Conservation (phyloP, 192 early-diverging fungal genomes). For the Coemansia sp. region DNA sequence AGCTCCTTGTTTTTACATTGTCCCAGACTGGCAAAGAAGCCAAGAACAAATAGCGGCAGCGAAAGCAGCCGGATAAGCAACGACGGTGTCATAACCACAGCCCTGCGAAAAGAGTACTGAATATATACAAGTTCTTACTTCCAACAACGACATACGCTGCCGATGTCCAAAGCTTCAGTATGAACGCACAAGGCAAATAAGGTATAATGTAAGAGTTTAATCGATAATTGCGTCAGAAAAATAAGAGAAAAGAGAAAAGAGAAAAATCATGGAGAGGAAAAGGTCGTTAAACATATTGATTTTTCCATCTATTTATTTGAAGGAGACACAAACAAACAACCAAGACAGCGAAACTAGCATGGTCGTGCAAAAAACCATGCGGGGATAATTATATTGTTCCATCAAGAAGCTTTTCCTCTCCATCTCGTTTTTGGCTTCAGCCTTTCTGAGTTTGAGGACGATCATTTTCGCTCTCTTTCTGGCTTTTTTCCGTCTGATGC, state of each 20-base stretch:
- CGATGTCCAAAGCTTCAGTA: no score
- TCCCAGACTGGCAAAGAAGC: constrained; percentile 6
- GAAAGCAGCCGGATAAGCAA: constrained; percentile 2
- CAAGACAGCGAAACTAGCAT: neutral
- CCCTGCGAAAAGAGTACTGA: no score
- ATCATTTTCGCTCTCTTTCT: neutral
- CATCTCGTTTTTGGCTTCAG: neutral
- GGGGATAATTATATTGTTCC: constrained; percentile 5
- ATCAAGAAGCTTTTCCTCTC: neutral
- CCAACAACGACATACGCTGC: no score
- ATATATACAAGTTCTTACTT: neutral
- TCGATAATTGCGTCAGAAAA: neutral
- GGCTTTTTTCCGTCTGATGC: no score
- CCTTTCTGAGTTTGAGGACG: neutral
- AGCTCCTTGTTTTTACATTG: constrained; percentile 30
- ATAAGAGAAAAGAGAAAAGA: neutral
- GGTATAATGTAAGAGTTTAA: neutral
- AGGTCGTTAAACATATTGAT: neutral
- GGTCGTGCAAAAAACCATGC: constrained; percentile 3
- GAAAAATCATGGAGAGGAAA: neutral
- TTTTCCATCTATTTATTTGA: neutral
- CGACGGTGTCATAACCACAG: neutral
- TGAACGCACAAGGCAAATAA: neutral
- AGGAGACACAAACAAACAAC: constrained; percentile 7
- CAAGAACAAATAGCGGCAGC: constrained; percentile 11